Conservation (phyloP, 371 early-diverging fungal species). For the Sporodiniella umbellata region DNA sequence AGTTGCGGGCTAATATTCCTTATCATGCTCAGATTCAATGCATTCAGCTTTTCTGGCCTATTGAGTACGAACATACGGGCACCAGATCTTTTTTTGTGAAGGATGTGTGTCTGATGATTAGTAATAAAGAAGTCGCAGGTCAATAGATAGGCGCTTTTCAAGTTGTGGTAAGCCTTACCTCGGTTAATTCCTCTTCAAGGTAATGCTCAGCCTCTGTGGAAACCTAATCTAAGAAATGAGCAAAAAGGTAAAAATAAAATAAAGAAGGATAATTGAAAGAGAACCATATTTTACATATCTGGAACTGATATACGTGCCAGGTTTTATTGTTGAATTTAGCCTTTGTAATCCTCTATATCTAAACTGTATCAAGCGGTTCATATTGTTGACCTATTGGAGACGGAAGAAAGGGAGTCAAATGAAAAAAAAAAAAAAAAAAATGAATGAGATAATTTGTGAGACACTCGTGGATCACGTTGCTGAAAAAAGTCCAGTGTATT, state of each 20-base stretch:
- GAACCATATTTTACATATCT: too few relatives aligned
- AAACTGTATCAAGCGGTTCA: too few relatives aligned
- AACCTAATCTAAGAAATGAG: constrained; percentile 4
- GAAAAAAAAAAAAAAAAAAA: too few relatives aligned
- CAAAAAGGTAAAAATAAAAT: neutral
- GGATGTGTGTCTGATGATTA: constrained; percentile 47
- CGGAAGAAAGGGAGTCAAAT: too few relatives aligned
- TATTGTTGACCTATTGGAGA: too few relatives aligned
- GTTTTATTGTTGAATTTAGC: too few relatives aligned
- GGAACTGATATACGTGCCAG: too few relatives aligned
- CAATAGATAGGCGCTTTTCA: neutral
- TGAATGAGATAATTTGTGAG: too few relatives aligned
- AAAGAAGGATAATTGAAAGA: too few relatives aligned
- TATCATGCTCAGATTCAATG: constrained; percentile 88
- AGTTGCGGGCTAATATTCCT: constrained; percentile 82
- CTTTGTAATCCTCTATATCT: too few relatives aligned
- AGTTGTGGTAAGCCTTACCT: constrained; percentile 5
- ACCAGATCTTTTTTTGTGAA: constrained; percentile 53
- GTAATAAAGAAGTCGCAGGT: neutral
- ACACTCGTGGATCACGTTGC: too few relatives aligned
- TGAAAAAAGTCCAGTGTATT: too few relatives aligned
- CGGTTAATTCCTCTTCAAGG: constrained; percentile 16
- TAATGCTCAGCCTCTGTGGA: constrained; percentile 16
- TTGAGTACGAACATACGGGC: constrained; percentile 78
- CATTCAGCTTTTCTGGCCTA: constrained; percentile 85